Conservation (phyloP, 192 early-diverging fungal genomes). For the Backusella australiensis region DNA sequence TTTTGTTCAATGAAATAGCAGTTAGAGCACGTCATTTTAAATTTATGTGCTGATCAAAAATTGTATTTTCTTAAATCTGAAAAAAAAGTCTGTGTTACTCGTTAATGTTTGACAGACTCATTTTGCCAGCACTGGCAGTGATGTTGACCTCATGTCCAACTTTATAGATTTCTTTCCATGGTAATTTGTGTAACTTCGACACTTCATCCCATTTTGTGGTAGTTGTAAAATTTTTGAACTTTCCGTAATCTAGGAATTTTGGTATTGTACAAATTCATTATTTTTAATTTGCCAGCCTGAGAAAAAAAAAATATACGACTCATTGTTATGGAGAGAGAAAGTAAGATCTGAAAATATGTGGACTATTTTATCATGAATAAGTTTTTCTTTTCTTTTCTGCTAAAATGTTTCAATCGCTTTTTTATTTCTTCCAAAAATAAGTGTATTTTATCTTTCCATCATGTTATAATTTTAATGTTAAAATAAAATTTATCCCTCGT, state of each 20-base stretch:
- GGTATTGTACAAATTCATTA: background rate
- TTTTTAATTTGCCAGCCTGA: background rate
- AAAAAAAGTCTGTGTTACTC: background rate
- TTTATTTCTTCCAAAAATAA: background rate
- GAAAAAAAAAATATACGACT: background rate
- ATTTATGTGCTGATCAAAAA: background rate
- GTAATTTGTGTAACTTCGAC: background rate
- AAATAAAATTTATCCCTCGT: background rate
- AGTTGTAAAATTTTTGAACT: background rate
- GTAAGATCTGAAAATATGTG: background rate
- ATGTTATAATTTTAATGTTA: background rate
- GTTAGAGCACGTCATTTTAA: constrained; percentile 6
- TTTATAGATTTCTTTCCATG: background rate
- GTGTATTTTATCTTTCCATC: background rate
- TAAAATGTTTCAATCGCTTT: background rate
- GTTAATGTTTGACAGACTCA: constrained; percentile 1
- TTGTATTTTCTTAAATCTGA: background rate
- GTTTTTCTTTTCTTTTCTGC: background rate
- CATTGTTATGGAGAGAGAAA: background rate
- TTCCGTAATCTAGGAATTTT: background rate
- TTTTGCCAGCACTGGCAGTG: background rate
- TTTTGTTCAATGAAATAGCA: background rate
- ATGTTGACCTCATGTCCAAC: constrained; percentile 2
- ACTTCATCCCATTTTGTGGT: constrained; percentile 4
- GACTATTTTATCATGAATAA: background rate